Percentiles rank a stretch among this genome's conserved stretches.
Evolutionary conservation across 179 eudicot species (phyloP).

Genomic region (Spinacia oleracea): DNA sequence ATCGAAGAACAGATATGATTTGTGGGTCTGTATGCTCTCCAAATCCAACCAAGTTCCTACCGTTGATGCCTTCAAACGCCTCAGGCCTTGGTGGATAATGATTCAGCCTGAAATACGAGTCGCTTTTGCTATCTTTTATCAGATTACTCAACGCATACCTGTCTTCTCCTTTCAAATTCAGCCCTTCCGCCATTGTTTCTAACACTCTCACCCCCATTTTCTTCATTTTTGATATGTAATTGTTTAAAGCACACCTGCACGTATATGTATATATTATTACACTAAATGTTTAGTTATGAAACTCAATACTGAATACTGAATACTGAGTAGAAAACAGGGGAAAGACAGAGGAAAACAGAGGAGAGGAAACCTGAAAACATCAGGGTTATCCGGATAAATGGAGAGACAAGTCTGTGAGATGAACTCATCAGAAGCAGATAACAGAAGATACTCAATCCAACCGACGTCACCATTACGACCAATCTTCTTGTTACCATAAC

Average conservation of each 20-base stretch:
- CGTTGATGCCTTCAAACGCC: background rate
- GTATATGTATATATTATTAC: too few relatives aligned
- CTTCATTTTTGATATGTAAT: slow-evolving; percentile 29
- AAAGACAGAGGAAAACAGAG: background rate
- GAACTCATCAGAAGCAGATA: slow-evolving; percentile 28
- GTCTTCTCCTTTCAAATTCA: slow-evolving; percentile 13
- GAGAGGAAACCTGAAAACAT: slow-evolving; percentile 27
- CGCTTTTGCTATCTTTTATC: slow-evolving; percentile 36
- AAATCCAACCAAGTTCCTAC: slow-evolving; percentile 33
- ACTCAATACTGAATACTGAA: too few relatives aligned
- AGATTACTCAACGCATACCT: slow-evolving; percentile 36
- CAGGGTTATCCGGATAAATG: slow-evolving; percentile 24
- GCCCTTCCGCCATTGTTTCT: slow-evolving; percentile 27
- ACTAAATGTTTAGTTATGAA: too few relatives aligned
- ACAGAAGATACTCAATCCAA: slow-evolving; percentile 46
- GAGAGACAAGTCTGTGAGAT: slow-evolving; percentile 18
- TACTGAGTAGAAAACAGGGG: background rate
- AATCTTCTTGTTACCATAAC: slow-evolving; percentile 46
- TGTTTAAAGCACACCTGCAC: slow-evolving; percentile 21
- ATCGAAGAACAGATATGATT: slow-evolving; percentile 38
- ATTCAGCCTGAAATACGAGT: slow-evolving; percentile 40
- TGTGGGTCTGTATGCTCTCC: slow-evolving; percentile 54
- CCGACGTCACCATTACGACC: slow-evolving; percentile 51
- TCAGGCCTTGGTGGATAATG: slow-evolving; percentile 46
- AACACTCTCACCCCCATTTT: slow-evolving; percentile 30